Evolutionary conservation across 306 rosid species (phyloP).

Genomic region (Comarum palustre): DNA sequence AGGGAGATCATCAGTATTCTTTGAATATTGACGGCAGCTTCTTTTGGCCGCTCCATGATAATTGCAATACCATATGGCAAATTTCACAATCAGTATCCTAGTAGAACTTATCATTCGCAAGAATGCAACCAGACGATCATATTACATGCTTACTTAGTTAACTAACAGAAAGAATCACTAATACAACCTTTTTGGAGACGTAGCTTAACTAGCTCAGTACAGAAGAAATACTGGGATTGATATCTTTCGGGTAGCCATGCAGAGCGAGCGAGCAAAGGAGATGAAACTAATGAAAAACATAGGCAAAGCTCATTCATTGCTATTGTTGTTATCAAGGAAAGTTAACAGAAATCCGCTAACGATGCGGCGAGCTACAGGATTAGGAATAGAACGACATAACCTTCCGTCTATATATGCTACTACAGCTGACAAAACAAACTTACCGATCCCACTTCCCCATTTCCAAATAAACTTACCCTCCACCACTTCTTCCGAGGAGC

Average conservation of each 20-base stretch:
- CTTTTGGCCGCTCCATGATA: no score
- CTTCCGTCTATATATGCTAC: slow-evolving; percentile 90
- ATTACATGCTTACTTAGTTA: neutral
- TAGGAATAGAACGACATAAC: slow-evolving; percentile 79
- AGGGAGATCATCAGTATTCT: no score
- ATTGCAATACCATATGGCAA: no score
- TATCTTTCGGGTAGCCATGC: neutral
- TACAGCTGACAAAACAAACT: slow-evolving; percentile 70
- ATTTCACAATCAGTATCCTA: no score
- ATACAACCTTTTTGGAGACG: neutral
- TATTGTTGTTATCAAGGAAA: slow-evolving; percentile 54
- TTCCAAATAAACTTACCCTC: slow-evolving; percentile 45
- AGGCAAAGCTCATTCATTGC: slow-evolving; percentile 33
- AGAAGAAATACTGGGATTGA: neutral
- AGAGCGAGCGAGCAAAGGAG: neutral
- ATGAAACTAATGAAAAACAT: neutral
- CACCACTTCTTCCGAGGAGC: slow-evolving; percentile 16
- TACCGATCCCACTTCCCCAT: slow-evolving; percentile 68
- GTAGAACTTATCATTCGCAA: no score
- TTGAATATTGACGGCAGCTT: no score
- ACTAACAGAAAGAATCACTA: neutral
- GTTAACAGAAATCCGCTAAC: slow-evolving; percentile 86
- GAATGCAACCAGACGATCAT: neutral
- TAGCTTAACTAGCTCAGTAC: neutral
- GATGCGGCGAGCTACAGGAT: slow-evolving; percentile 76